Percentiles rank a stretch among this genome's conserved stretches.
Evolutionary conservation across 2,329 filamentous ascomycete species (phyloP).

Genomic region (Trichoderma gracile): DNA sequence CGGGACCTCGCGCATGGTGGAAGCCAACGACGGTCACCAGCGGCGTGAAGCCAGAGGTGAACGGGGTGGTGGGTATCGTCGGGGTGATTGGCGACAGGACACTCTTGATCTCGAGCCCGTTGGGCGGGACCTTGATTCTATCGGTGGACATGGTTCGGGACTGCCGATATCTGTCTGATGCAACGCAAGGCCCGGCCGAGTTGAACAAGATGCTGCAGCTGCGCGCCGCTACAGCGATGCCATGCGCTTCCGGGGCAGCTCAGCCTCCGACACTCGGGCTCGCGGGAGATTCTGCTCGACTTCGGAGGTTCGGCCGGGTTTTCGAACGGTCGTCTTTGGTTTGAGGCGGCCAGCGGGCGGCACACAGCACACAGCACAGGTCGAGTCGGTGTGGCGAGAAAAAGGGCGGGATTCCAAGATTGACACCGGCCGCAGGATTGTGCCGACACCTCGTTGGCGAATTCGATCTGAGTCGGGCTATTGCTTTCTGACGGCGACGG

Average conservation of each 20-base stretch:
- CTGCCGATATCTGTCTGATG: neutral
- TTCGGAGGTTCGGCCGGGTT: conserved; percentile 3
- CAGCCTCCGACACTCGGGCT: conserved; percentile 8
- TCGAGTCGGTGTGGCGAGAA: conserved; percentile 13
- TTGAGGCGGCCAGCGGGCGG: conserved; percentile 1
- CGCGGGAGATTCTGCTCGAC: neutral
- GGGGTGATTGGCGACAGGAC: conserved; percentile 39
- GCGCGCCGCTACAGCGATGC: conserved; percentile 28
- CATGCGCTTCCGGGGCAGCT: conserved; percentile 30
- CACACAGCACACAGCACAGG: neutral
- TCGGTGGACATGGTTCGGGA: conserved; percentile 36
- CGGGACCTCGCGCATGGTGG: conserved; percentile 83
- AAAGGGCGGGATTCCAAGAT: conserved; percentile 21
- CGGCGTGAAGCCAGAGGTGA: conserved; percentile 55
- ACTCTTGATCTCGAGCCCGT: conserved; percentile 34
- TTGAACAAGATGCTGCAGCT: conserved; percentile 24
- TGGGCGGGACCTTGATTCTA: conserved; percentile 31
- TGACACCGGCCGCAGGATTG: conserved; percentile 8
- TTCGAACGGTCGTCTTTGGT: neutral
- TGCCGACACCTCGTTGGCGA: neutral
- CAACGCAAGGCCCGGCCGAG: conserved; percentile 18
- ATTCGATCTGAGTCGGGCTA: conserved; percentile 4
- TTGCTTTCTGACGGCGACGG: neutral
- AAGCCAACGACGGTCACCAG: conserved; percentile 81
- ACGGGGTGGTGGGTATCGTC: conserved; percentile 36